A percentile compares a stretch with the other conserved stretches of the same genome.
phyloP scores from a whole-genome alignment of 345 rosid genomes.

The Lenwebbia sp. region DNA sequence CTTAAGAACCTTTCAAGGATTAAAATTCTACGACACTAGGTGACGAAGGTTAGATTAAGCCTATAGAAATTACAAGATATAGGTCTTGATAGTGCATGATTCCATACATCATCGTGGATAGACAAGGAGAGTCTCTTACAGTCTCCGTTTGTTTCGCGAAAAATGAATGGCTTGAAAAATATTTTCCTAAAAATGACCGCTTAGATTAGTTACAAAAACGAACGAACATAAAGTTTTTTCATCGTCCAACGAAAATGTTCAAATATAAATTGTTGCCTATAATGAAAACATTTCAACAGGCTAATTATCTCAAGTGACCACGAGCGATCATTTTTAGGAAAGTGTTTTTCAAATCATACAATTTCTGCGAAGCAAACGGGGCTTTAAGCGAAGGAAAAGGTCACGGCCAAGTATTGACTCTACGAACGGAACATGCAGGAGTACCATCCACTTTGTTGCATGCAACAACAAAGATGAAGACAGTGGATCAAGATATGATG shows the following conservation, averaged over 20 bases:
- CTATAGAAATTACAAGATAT: background rate
- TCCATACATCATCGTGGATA: background rate
- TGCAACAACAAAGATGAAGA: background rate
- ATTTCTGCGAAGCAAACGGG: background rate
- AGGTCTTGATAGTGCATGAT: background rate
- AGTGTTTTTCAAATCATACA: too few relatives aligned
- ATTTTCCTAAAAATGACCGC: background rate
- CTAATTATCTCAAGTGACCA: background rate
- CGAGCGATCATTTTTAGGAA: too few relatives aligned
- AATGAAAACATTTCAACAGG: background rate
- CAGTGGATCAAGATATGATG: background rate
- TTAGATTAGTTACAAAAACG: background rate
- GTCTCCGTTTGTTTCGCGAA: background rate
- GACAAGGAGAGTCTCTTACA: background rate
- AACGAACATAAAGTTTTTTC: background rate
- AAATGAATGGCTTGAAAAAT: background rate
- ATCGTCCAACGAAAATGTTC: background rate
- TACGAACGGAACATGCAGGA: background rate
- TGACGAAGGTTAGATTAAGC: background rate
- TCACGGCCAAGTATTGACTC: background rate
- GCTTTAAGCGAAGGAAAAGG: background rate
- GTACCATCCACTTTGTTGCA: background rate
- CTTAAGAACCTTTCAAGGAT: background rate
- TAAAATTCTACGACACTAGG: background rate
- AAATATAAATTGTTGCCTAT: background rate